These are phyloP conservation scores for Strigomonas culicis DNA, from an alignment of 208 protist species.

Conservation along the genomic window DNA sequence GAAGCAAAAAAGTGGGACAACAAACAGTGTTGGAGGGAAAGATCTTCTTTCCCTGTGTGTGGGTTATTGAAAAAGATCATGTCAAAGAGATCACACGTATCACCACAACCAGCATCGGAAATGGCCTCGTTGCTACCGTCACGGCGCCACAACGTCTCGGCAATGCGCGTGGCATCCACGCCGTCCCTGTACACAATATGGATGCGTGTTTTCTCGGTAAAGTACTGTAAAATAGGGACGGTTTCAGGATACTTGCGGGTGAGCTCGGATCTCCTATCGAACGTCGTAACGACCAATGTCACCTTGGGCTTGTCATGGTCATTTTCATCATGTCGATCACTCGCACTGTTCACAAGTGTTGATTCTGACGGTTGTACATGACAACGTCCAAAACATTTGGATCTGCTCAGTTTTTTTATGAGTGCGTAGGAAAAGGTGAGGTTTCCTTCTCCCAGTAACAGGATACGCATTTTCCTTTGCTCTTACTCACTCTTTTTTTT, in stretches of 20 bases:
- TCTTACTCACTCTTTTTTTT: no score
- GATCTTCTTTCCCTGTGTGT: slow-evolving; percentile 47
- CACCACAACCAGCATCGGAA: not conserved
- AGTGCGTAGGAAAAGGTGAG: slow-evolving; percentile 50
- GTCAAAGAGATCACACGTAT: not conserved
- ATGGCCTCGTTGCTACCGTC: slow-evolving; percentile 5
- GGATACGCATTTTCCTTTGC: slow-evolving; percentile 14
- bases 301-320: not conserved
- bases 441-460: slow-evolving; percentile 60
- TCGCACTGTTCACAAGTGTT: no score
- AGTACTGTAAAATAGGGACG: slow-evolving; percentile 34
- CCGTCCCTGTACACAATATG: slow-evolving; percentile 22
- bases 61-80: slow-evolving; percentile 58
- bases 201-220: slow-evolving; percentile 38
- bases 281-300: slow-evolving; percentile 32
- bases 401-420: slow-evolving; percentile 34
- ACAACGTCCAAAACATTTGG: slow-evolving; percentile 17
- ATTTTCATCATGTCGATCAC: no score
- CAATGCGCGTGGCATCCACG: slow-evolving; percentile 40
- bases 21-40: slow-evolving; percentile 36
- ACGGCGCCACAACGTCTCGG: not conserved
- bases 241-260: slow-evolving; percentile 50
- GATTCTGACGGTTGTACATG: not conserved
- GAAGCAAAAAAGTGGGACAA: slow-evolving; percentile 42
- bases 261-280: slow-evolving; percentile 25